phyloP scores from a whole-genome alignment of 2,329 filamentous ascomycete species.

The Pseudocercospora crystallina region DNA sequence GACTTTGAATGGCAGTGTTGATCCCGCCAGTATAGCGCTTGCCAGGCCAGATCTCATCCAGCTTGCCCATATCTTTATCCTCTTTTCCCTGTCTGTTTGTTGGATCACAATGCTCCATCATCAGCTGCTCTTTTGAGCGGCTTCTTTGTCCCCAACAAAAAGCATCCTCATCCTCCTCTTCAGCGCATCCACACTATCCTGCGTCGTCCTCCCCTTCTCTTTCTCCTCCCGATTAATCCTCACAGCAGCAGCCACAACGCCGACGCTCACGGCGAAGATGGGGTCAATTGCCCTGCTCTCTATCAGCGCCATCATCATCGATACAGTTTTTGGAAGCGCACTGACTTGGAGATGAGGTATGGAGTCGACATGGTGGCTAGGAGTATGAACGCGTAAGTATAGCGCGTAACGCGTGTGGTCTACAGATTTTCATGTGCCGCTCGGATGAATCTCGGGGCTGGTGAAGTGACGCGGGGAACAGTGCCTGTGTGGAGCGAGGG shows the following conservation, averaged over 20 bases:
- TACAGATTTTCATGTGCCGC: neutral
- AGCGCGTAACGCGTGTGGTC: too few species aligned
- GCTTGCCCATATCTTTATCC: too few species aligned
- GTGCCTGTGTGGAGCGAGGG: neutral
- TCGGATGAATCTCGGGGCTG: neutral
- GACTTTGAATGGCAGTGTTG: too few species aligned
- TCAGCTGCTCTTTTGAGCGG: neutral
- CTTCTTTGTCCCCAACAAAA: constrained; percentile 13
- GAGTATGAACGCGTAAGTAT: too few species aligned
- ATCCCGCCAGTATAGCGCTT: too few species aligned
- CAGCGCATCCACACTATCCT: constrained; percentile 41
- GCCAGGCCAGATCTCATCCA: too few species aligned
- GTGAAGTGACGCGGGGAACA: too few species aligned
- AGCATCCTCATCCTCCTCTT: constrained; percentile 40
- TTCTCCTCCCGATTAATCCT: constrained; percentile 49
- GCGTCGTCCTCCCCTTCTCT: constrained; percentile 43
- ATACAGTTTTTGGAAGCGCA: neutral
- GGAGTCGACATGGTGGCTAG: constrained; percentile 23
- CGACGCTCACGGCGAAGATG: constrained; percentile 51
- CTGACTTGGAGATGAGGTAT: constrained; percentile 48
- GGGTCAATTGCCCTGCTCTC: constrained; percentile 46
- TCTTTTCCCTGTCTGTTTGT: too few species aligned
- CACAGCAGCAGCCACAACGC: constrained; percentile 43
- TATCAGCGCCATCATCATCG: neutral
- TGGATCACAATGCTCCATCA: too few species aligned